These are phyloP conservation scores for Candida nitratophila DNA, from an alignment of 805 yeast genomes.

Conservation along the genomic window DNA sequence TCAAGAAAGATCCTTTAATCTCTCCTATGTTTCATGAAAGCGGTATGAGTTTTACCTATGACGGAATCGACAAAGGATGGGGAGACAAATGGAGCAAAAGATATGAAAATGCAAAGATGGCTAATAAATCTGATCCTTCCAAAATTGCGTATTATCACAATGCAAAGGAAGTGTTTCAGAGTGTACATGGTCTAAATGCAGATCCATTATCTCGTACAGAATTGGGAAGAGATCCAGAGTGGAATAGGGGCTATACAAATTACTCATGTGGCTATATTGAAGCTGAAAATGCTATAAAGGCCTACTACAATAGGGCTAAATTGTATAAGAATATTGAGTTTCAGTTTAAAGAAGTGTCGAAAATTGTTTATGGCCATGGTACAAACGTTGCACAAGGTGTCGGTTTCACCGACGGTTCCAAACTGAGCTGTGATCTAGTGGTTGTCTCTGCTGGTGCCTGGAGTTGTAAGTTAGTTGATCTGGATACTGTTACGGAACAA, in stretches of 20 bases:
- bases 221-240: slow-evolving; percentile 6
- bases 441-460: slow-evolving; percentile 22
- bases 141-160: slow-evolving; percentile 7
- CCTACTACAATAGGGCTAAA: slow-evolving; percentile 17
- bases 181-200: slow-evolving; percentile 5
- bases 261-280: slow-evolving; percentile 18
- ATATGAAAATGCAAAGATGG: slow-evolving; percentile 9
- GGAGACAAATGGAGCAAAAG: slow-evolving; percentile 13
- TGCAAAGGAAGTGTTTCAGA: not conserved
- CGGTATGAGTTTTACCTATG: slow-evolving; percentile 20
- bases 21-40: slow-evolving; percentile 15
- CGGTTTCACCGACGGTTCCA: slow-evolving; percentile 7
- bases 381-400: slow-evolving; percentile 12
- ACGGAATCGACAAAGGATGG: slow-evolving; percentile 19
- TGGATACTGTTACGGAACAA: slow-evolving; percentile 10
- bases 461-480: slow-evolving; percentile 18
- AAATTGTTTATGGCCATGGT: slow-evolving; percentile 6
- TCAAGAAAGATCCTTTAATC: slow-evolving; percentile 15
- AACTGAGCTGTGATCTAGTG: slow-evolving; percentile 9
- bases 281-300: slow-evolving; percentile 15
- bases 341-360: slow-evolving; percentile 13
- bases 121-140: slow-evolving; percentile 7
- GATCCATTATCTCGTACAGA: not conserved
- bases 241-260: slow-evolving; percentile 19
- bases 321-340: slow-evolving; percentile 8